phyloP scores from a whole-genome alignment of 2,329 filamentous ascomycete species.

The Cladosporium velox region DNA sequence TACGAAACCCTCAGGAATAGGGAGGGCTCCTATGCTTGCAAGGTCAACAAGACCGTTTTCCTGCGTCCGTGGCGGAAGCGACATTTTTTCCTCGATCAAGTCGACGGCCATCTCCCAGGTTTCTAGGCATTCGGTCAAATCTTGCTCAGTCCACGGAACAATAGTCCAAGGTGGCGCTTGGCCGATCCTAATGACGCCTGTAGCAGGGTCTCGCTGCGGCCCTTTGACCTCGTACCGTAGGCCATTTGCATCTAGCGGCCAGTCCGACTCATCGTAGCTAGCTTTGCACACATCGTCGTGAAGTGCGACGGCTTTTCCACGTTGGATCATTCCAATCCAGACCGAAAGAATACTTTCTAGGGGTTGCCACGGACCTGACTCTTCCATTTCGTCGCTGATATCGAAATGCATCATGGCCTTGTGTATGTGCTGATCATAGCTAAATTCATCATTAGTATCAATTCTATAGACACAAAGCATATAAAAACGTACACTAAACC shows the following conservation, averaged over 20 bases:
- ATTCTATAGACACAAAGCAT: not conserved
- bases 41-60: constrained; percentile 13
- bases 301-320: constrained; percentile 21
- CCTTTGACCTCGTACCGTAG: not conserved
- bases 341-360: constrained; percentile 25
- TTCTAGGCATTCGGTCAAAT: constrained; percentile 21
- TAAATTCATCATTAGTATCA: not conserved
- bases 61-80: not conserved
- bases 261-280: constrained; percentile 6
- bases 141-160: constrained; percentile 19
- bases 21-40: constrained; percentile 4
- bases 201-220: constrained; percentile 1
- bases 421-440: constrained; percentile 20
- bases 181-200: constrained; percentile 3
- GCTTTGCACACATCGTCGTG: constrained; percentile 14
- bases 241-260: constrained; percentile 1
- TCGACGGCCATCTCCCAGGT: constrained; percentile 18
- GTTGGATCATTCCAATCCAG: constrained; percentile 25
- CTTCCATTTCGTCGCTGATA: constrained; percentile 19
- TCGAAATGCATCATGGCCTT: constrained; percentile 25
- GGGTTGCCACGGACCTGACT: constrained; percentile 18
- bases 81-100: constrained; percentile 17
- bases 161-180: constrained; percentile 20
- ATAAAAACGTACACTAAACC: constrained; percentile 21
- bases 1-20: constrained; percentile 22